These are phyloP conservation scores for Cyclanthera cordifolia DNA, from an alignment of 306 rosid species.

Conservation along the genomic window DNA sequence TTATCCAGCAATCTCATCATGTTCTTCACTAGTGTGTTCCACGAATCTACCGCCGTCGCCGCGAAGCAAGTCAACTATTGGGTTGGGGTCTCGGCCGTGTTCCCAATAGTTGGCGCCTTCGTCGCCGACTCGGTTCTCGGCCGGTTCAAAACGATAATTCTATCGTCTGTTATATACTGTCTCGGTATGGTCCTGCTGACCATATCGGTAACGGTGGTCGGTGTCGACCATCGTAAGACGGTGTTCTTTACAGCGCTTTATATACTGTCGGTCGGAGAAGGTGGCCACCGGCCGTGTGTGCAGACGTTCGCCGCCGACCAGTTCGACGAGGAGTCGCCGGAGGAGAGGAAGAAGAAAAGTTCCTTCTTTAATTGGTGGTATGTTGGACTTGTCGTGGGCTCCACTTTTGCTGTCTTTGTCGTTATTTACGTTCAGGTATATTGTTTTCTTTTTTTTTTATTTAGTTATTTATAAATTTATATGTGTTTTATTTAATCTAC, in stretches of 20 bases:
- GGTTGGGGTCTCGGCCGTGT: slow-evolving; percentile 34
- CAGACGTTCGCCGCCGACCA: slow-evolving; percentile 86
- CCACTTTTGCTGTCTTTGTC: slow-evolving; percentile 29
- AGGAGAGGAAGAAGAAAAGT: slow-evolving; percentile 41
- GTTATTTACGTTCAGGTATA: slow-evolving; percentile 52
- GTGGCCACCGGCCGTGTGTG: slow-evolving; percentile 67
- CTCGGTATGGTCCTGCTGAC: slow-evolving; percentile 36
- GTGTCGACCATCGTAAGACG: background rate
- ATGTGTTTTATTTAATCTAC: background rate
- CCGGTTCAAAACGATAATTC: slow-evolving; percentile 37
- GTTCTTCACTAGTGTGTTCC: slow-evolving; percentile 25
- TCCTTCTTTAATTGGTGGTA: slow-evolving; percentile 78
- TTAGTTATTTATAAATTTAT: background rate
- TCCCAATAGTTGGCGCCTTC: slow-evolving; percentile 37
- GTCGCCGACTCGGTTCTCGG: slow-evolving; percentile 41
- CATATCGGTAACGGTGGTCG: slow-evolving; percentile 35
- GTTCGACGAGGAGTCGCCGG: slow-evolving; percentile 45
- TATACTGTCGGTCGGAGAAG: slow-evolving; percentile 49
- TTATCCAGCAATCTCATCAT: slow-evolving; percentile 30
- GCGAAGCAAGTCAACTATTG: slow-evolving; percentile 39
- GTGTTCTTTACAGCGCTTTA: slow-evolving; percentile 43
- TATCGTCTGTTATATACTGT: slow-evolving; percentile 18
- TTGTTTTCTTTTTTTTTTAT: background rate
- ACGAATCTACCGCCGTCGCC: slow-evolving; percentile 19
- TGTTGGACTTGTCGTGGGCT: slow-evolving; percentile 44